phyloP scores from a whole-genome alignment of 2,329 filamentous ascomycete species.

The Daldinia sp. region DNA sequence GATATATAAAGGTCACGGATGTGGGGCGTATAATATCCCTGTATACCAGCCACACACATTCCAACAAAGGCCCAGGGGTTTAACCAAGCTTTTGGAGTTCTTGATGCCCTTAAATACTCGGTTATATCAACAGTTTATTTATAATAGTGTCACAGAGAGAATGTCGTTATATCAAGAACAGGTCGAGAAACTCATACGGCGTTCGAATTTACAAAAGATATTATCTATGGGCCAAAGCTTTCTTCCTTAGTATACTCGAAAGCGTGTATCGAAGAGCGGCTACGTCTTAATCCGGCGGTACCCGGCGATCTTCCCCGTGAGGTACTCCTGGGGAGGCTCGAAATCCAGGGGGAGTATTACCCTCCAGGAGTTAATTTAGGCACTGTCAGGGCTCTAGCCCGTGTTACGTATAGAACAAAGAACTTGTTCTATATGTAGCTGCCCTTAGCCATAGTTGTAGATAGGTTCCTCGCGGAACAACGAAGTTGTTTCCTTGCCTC shows the following conservation, averaged over 20 bases:
- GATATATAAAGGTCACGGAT: too few relatives aligned
- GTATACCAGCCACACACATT: too few relatives aligned
- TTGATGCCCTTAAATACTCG: conserved; percentile 21
- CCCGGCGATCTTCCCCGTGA: conserved; percentile 36
- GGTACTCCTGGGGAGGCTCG: conserved; percentile 35
- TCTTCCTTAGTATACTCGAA: conserved; percentile 33
- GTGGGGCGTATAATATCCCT: too few relatives aligned
- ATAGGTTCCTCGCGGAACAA: too few relatives aligned
- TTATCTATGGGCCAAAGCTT: conserved; percentile 36
- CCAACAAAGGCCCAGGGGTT: conserved; percentile 36
- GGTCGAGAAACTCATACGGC: conserved; percentile 7
- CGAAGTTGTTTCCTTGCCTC: too few relatives aligned
- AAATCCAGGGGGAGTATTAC: conserved; percentile 34
- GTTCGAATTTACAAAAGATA: conserved; percentile 30
- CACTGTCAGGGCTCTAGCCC: too few relatives aligned
- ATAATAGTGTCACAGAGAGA: conserved; percentile 27
- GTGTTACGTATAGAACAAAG: too few relatives aligned
- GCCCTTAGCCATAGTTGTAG: too few relatives aligned
- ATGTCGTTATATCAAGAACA: background rate
- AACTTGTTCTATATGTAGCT: too few relatives aligned
- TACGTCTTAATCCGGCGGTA: conserved; percentile 36
- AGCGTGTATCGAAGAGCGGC: conserved; percentile 42
- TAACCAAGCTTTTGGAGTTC: conserved; percentile 22
- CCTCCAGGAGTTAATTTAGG: conserved; percentile 39
- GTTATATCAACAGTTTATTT: conserved; percentile 31